Percentiles rank a stretch among this genome's conserved stretches.
These are phyloP conservation scores for Mucor saturninus DNA, from an alignment of 371 early-diverging fungal genomes.

Conservation along the genomic window DNA sequence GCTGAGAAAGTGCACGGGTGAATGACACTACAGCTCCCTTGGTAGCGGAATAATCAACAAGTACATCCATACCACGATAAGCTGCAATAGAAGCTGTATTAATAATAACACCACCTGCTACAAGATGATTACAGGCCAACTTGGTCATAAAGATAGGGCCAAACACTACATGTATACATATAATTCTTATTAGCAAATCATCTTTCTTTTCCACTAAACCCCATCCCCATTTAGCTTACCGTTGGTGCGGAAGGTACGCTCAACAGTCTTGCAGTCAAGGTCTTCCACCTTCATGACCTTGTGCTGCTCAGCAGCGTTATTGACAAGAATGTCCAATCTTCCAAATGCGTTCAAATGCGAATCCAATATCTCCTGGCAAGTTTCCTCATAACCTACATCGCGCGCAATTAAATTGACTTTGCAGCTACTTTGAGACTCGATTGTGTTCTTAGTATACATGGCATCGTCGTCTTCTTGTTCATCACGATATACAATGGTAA, in stretches of 20 bases:
- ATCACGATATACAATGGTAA: constrained; percentile 57
- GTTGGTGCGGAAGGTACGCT: constrained; percentile 58
- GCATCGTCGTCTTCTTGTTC: constrained; percentile 56
- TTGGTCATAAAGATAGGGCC: constrained; percentile 66
- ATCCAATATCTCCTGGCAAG: constrained; percentile 52
- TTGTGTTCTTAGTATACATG: constrained; percentile 48
- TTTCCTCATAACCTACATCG: constrained; percentile 52
- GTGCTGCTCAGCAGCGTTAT: constrained; percentile 68
- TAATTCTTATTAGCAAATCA: neutral
- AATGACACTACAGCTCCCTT: constrained; percentile 65
- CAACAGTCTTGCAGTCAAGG: constrained; percentile 40
- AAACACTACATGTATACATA: constrained; percentile 39
- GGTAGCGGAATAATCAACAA: constrained; percentile 64
- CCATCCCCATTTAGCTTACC: constrained; percentile 28
- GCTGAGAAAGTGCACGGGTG: constrained; percentile 65
- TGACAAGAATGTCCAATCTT: constrained; percentile 63
- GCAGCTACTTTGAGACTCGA: constrained; percentile 51
- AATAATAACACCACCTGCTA: constrained; percentile 53
- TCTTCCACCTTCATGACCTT: constrained; percentile 47
- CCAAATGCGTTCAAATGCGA: constrained; percentile 51
- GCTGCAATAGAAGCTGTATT: constrained; percentile 68
- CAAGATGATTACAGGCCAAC: constrained; percentile 53
- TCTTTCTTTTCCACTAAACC: constrained; percentile 8
- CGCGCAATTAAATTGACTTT: constrained; percentile 50
- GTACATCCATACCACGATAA: constrained; percentile 58